These are phyloP conservation scores for Thalassiosira pacifica DNA, from an alignment of 352 stramenopile genomes.

Conservation along the genomic window DNA sequence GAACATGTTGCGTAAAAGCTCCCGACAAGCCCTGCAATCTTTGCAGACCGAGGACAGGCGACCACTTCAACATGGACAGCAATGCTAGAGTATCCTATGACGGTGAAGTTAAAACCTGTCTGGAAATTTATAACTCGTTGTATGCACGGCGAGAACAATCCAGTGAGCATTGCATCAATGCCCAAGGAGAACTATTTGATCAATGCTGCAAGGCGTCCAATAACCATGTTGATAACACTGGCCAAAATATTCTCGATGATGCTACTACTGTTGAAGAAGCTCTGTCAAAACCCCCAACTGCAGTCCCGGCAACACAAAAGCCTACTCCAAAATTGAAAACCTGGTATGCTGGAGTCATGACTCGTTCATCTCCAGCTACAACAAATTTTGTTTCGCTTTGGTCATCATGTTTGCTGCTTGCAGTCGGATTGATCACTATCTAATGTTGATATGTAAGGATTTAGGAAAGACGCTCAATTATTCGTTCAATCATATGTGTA, in stretches of 20 bases:
- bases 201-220: conserved; percentile 50
- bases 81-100: conserved; percentile 37
- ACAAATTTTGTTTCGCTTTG: too few species aligned
- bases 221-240: too few species aligned
- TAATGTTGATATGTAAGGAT: too few species aligned
- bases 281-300: background rate
- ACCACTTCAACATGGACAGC: conserved; percentile 40
- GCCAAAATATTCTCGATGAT: background rate
- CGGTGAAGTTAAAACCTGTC: conserved; percentile 38
- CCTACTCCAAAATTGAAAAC: conserved; percentile 12
- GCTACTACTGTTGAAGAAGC: background rate
- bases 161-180: conserved; percentile 39
- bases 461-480: too few species aligned
- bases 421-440: too few species aligned
- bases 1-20: conserved; percentile 54
- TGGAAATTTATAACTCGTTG: conserved; percentile 49
- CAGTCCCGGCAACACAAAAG: background rate
- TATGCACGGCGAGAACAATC: conserved; percentile 49
- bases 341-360: conserved; percentile 49
- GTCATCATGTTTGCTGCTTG: too few species aligned
- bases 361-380: conserved; percentile 14
- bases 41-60: conserved; percentile 29
- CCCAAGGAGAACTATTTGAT: conserved; percentile 40
- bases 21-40: conserved; percentile 54
- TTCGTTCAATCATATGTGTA: too few species aligned